Percentiles rank a stretch among this genome's conserved stretches.
Conservation (phyloP, 2,329 filamentous ascomycete species). For the Colletotrichum sp. region DNA sequence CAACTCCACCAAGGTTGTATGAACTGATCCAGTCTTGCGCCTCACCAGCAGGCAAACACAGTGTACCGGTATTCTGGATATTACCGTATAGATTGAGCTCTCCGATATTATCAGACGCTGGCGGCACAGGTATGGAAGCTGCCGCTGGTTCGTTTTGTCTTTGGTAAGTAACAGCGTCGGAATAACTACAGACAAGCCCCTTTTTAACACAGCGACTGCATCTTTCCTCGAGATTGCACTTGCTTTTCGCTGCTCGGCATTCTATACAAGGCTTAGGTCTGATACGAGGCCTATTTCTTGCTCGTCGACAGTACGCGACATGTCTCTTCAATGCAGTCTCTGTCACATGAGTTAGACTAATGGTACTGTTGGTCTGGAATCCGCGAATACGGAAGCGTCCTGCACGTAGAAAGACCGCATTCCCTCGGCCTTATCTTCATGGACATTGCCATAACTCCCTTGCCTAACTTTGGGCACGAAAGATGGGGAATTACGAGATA, state of each 20-base stretch:
- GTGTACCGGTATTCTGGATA: background rate
- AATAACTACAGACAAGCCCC: slow-evolving; percentile 8
- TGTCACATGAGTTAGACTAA: background rate
- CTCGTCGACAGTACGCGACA: slow-evolving; percentile 1
- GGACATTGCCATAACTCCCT: background rate
- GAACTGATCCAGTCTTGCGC: background rate
- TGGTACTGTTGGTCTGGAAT: background rate
- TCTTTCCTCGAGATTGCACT: slow-evolving; percentile 1
- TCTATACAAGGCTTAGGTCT: slow-evolving; percentile 10
- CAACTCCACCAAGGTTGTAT: background rate
- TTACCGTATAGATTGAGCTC: background rate
- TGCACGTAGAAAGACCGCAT: background rate
- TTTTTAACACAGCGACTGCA: slow-evolving; percentile 12
- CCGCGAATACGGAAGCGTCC: background rate
- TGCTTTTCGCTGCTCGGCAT: slow-evolving; percentile 14
- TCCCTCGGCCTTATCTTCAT: background rate
- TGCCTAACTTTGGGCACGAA: background rate
- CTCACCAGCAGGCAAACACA: background rate
- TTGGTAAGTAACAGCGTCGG: background rate
- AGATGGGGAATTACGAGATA: background rate
- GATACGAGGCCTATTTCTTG: background rate
- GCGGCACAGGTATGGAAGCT: background rate
- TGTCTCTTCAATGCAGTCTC: slow-evolving; percentile 4
- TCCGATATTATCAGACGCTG: background rate
- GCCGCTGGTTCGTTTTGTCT: background rate